phyloP scores from a whole-genome alignment of 1,139 yeast species.

The Pichia sp. region DNA sequence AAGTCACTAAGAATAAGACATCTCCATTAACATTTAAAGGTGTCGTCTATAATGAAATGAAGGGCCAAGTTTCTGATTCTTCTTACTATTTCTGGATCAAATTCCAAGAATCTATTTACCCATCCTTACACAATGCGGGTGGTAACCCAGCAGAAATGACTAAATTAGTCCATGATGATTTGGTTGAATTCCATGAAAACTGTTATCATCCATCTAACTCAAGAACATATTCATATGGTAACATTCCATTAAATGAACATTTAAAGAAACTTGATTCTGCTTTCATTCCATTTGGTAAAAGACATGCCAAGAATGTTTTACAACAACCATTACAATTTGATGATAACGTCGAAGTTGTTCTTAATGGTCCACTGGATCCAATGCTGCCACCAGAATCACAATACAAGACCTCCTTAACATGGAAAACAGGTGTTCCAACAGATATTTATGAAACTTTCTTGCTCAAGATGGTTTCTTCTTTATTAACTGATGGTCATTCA shows the following conservation, averaged over 20 bases:
- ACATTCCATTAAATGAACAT: conserved; percentile 62
- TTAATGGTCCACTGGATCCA: conserved; percentile 81
- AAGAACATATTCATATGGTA: conserved; percentile 85
- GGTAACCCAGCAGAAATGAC: conserved; percentile 91
- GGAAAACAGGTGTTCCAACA: conserved; percentile 78
- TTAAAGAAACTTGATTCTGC: conserved; percentile 55
- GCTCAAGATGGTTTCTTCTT: conserved; percentile 66
- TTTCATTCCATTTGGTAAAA: conserved; percentile 53
- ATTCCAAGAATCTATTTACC: conserved; percentile 83
- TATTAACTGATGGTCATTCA: conserved; percentile 88
- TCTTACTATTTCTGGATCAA: conserved; percentile 82
- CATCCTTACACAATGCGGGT: conserved; percentile 85
- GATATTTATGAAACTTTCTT: conserved; percentile 71
- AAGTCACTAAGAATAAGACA: conserved; percentile 50
- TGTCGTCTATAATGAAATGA: conserved; percentile 98
- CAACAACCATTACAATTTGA: conserved; percentile 46
- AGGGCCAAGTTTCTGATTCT: conserved; percentile 92
- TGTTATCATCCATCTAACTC: conserved; percentile 93
- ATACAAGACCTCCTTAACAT: conserved; percentile 77
- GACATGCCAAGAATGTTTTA: conserved; percentile 33
- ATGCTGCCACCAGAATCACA: conserved; percentile 74
- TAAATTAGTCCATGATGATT: conserved; percentile 66
- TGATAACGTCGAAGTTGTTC: conserved; percentile 36
- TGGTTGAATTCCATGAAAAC: conserved; percentile 67
- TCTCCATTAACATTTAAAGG: conserved; percentile 82